Percentiles rank a stretch among this genome's conserved stretches.
phyloP scores from a whole-genome alignment of 2,329 filamentous ascomycete species.

The Xylaria sp. region DNA sequence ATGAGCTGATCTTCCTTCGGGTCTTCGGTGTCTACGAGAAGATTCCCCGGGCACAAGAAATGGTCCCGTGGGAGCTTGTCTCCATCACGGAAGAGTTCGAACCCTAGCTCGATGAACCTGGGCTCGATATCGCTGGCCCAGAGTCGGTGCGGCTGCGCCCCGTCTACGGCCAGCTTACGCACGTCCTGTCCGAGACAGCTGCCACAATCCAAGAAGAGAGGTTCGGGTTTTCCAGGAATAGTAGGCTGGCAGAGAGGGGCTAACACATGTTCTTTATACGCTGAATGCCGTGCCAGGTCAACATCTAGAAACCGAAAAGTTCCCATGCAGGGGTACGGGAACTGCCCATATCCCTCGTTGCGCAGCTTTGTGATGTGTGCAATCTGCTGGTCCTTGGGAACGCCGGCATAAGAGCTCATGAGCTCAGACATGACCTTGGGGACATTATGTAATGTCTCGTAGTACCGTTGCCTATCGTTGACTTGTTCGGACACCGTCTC shows the following conservation, averaged over 20 bases:
- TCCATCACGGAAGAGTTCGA: slow-evolving; percentile 54
- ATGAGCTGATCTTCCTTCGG: slow-evolving; percentile 46
- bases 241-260: slow-evolving; percentile 46
- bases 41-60: slow-evolving; percentile 50
- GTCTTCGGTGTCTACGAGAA: slow-evolving; percentile 38
- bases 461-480: slow-evolving; percentile 14
- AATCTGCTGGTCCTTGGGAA: slow-evolving; percentile 38
- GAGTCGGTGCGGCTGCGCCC: slow-evolving; percentile 45
- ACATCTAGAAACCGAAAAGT: slow-evolving; percentile 56
- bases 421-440: slow-evolving; percentile 39
- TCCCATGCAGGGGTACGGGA: slow-evolving; percentile 56
- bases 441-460: slow-evolving; percentile 33
- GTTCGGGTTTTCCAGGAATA: slow-evolving; percentile 38
- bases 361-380: slow-evolving; percentile 41
- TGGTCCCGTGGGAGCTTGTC: slow-evolving; percentile 47
- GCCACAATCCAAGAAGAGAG: slow-evolving; percentile 54
- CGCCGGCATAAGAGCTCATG: slow-evolving; percentile 36
- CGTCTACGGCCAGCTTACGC: slow-evolving; percentile 54
- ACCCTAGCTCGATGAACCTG: slow-evolving; percentile 53
- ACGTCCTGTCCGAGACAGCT: slow-evolving; percentile 57
- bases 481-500: not conserved
- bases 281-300: slow-evolving; percentile 46
- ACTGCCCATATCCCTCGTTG: slow-evolving; percentile 39
- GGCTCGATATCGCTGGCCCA: slow-evolving; percentile 51
- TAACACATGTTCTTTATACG: slow-evolving; percentile 45